Evolutionary conservation across 1,284 basidiomycete species (phyloP), one percentile per base, ranked within the genome.

Genomic region (Moesziomyces globuligerus): DNA sequence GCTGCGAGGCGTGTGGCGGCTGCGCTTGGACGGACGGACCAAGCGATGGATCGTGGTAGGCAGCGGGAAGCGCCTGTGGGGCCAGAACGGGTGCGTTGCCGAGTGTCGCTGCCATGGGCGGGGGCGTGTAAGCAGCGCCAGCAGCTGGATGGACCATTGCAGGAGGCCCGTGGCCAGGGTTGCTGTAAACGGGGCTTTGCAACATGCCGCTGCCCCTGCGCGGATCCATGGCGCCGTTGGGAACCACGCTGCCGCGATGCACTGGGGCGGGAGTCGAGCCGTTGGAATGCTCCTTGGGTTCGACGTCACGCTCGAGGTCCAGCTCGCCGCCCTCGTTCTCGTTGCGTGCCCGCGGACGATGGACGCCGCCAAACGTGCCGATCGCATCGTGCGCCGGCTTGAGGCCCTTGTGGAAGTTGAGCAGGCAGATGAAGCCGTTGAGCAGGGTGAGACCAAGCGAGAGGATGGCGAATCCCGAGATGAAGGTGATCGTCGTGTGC

Each of bases 381-480:
- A 76, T 76, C 25, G 55, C 52, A 47, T 74, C 72, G 44, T 76
- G 74, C 5, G 74, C 74, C 23, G 65, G 68, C 32, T 60, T 65
- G 20, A 76, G 51, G 1, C 74, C 72, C 29, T 76, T 68, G 41
- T 65, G 44, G 58, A 79, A 79, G 60, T 79, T 79, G 43, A 60
- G 40, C 48, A 76, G 39, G 45, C 76, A 78, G 21, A 72, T 43
- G 40, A 75, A 43, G 15, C 75, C 72, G 24, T 64, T 72, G 48
- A 66, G 21, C 39, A 69, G 28, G 25, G 76, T 77, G 21, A 76
- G 38, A 0, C 39, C 25, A 3, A 78, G 48, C 25, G 54, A 56
- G 20, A 72, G 41, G 37, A 69, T 74, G 18, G 73, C 56, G 42
- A 79, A 76, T 15, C 51, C 66, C 20, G 65, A 67, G 40, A 79